Conservation (phyloP, 1,284 basidiomycete species). For the Uromyces viciae-fabae region DNA sequence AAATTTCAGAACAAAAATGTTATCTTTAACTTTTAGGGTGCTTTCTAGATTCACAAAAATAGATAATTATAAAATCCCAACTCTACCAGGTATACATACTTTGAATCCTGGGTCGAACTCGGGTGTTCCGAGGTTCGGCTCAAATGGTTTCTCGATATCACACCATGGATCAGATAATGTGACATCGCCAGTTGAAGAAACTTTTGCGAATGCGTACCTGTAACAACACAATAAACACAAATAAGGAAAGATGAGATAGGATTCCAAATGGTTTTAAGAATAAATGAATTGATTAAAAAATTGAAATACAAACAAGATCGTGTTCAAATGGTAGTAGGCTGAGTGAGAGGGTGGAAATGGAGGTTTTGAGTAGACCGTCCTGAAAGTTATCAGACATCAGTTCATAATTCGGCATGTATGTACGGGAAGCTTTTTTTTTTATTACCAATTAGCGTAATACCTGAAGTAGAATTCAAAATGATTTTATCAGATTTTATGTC, state of each 20-base stretch:
- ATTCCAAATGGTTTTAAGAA: too few species aligned
- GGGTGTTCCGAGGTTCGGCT: constrained; percentile 35
- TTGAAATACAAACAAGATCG: constrained; percentile 26
- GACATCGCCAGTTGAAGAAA: constrained; percentile 23
- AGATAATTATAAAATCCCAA: too few species aligned
- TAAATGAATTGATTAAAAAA: not conserved
- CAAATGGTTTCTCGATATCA: constrained; percentile 43
- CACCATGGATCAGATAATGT: constrained; percentile 37
- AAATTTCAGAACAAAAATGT: too few species aligned
- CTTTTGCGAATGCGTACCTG: constrained; percentile 42
- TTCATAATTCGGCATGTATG: not conserved
- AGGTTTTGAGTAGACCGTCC: constrained; percentile 44
- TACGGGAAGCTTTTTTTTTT: not conserved
- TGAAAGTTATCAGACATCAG: not conserved
- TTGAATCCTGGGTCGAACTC: constrained; percentile 43
- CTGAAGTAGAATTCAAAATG: not conserved
- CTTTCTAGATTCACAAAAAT: too few species aligned
- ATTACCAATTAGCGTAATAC: constrained; percentile 38
- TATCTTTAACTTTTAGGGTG: too few species aligned
- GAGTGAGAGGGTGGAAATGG: constrained; percentile 36
- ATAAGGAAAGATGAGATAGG: not conserved
- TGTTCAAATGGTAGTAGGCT: constrained; percentile 42
- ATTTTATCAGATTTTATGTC: not conserved
- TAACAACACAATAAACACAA: not conserved
- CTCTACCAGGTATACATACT: not conserved